phyloP scores from a whole-genome alignment of 2,329 filamentous ascomycete genomes.

The Coniochaeta sp. region DNA sequence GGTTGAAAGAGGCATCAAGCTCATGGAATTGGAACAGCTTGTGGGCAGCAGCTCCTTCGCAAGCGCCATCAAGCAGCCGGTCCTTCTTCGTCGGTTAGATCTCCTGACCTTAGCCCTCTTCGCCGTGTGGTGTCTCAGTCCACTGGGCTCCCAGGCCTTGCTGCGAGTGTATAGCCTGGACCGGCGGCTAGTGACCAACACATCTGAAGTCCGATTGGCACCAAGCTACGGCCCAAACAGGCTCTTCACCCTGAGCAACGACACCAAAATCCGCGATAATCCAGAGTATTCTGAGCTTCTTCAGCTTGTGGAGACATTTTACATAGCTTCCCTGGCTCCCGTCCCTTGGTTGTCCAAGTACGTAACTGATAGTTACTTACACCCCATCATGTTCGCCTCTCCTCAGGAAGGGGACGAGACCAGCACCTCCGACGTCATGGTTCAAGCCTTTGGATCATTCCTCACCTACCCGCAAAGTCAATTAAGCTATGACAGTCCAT shows the following conservation, averaged over 20 bases:
- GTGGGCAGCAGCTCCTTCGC: slow-evolving; percentile 9
- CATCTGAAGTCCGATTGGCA: background rate
- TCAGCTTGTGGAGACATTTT: background rate
- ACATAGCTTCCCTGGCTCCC: background rate
- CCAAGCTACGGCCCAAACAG: background rate
- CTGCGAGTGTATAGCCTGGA: background rate
- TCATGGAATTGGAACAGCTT: slow-evolving; percentile 6
- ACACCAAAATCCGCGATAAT: background rate
- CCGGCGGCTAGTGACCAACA: background rate
- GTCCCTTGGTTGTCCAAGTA: background rate
- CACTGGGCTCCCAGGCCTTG: slow-evolving; percentile 9
- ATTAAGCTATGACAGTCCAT: background rate
- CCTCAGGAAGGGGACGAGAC: too few relatives aligned
- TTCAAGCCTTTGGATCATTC: background rate
- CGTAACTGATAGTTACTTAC: background rate
- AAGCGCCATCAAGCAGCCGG: slow-evolving; percentile 5
- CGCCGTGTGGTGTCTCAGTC: slow-evolving; percentile 10
- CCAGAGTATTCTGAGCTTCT: background rate
- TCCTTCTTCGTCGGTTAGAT: slow-evolving; percentile 5
- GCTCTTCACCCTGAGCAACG: background rate
- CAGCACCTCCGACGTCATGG: background rate
- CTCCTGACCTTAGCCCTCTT: slow-evolving; percentile 6
- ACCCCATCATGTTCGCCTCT: background rate
- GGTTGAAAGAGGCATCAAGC: slow-evolving; percentile 8
- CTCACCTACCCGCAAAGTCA: background rate